Evolutionary conservation across 129 eudicot species (phyloP).

Genomic region (Flaveria robusta): DNA sequence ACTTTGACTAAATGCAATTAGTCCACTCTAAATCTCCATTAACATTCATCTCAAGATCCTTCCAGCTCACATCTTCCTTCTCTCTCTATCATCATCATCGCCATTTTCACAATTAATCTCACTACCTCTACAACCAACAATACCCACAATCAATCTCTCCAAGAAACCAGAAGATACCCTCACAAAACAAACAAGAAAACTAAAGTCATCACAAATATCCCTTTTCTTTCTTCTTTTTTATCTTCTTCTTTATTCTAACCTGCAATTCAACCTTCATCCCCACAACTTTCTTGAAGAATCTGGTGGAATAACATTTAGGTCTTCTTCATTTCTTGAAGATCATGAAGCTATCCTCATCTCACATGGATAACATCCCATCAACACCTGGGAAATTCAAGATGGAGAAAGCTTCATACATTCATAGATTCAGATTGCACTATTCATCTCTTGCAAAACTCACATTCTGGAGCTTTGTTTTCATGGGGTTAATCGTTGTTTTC

Average conservation of each 20-base stretch:
- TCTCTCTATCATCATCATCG: conserved; percentile 46
- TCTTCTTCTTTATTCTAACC: conserved; percentile 20
- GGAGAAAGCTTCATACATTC: conserved; percentile 59
- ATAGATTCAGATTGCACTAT: conserved; percentile 51
- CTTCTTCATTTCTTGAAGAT: conserved; percentile 17
- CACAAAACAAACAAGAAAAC: conserved; percentile 19
- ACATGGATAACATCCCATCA: conserved; percentile 65
- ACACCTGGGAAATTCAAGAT: conserved; percentile 84
- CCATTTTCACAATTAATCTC: conserved; percentile 36
- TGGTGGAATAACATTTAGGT: neutral
- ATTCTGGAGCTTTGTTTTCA: conserved; percentile 70
- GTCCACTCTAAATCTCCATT: conserved; percentile 48
- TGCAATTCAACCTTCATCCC: conserved; percentile 15
- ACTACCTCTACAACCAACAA: conserved; percentile 30
- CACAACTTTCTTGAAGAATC: conserved; percentile 14
- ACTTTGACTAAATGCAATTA: conserved; percentile 33
- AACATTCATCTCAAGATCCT: conserved; percentile 38
- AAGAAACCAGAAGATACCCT: conserved; percentile 73
- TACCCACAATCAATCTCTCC: conserved; percentile 46
- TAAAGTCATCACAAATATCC: neutral
- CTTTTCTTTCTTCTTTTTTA: conserved; percentile 19
- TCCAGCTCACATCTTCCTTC: conserved; percentile 33
- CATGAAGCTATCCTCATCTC: conserved; percentile 54
- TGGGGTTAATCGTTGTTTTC: conserved; percentile 62
- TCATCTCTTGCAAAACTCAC: conserved; percentile 69